A percentile compares a stretch with the other conserved stretches of the same genome.
phyloP scores from a whole-genome alignment of 2,329 filamentous ascomycete species.

The Epichloe baconii region DNA sequence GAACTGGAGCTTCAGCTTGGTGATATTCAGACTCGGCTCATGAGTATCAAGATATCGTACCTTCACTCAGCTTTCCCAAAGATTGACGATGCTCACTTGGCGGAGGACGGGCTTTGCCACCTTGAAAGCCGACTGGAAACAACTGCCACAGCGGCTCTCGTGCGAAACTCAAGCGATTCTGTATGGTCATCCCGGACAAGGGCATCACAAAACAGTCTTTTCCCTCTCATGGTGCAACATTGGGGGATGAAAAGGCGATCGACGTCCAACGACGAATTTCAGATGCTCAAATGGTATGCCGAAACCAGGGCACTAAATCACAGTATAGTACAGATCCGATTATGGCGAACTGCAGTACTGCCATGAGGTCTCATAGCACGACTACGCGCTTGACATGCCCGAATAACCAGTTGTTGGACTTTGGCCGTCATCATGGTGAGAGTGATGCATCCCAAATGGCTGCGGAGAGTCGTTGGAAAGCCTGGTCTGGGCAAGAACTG shows the following conservation, averaged over 20 bases:
- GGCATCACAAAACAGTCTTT: conserved; percentile 24
- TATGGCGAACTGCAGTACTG: neutral
- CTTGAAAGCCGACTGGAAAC: conserved; percentile 40
- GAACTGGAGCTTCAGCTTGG: conserved; percentile 46
- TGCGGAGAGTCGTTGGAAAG: neutral
- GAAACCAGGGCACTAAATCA: neutral
- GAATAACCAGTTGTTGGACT: neutral
- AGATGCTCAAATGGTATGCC: conserved; percentile 3
- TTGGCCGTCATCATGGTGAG: neutral
- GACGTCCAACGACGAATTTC: conserved; percentile 5
- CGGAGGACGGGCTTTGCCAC: conserved; percentile 20
- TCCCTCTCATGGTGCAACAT: conserved; percentile 32
- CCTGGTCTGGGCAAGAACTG: neutral
- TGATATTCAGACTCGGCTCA: conserved; percentile 31
- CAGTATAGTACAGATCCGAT: neutral
- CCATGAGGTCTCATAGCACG: neutral
- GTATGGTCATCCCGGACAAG: conserved; percentile 35
- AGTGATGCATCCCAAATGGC: neutral
- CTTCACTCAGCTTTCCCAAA: conserved; percentile 41
- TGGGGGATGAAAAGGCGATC: conserved; percentile 32
- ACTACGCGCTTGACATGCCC: neutral
- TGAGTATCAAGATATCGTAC: conserved; percentile 40
- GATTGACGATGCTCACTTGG: conserved; percentile 11
- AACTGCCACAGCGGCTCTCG: conserved; percentile 35
- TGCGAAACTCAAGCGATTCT: conserved; percentile 33